phyloP scores from a whole-genome alignment of 163 green algal genomes.

The Trebouxia gelatinosa region DNA sequence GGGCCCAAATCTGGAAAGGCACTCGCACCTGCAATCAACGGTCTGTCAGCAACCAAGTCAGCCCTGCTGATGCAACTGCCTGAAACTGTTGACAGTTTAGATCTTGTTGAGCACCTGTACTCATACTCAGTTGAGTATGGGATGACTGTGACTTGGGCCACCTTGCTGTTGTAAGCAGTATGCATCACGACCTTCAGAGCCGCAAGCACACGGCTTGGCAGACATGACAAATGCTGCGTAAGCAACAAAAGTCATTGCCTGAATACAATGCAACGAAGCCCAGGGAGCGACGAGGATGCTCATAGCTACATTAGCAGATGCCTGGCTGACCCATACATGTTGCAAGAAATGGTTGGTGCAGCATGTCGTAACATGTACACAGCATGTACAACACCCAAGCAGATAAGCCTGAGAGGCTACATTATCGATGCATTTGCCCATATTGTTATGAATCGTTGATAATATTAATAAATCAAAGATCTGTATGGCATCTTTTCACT shows the following conservation, averaged over 20 bases:
- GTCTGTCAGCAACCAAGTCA: not conserved
- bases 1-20: constrained; percentile 5
- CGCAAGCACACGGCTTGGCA: too few species aligned
- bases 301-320: too few species aligned
- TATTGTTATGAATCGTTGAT: not conserved
- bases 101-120: too few species aligned
- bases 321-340: too few species aligned
- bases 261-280: not conserved
- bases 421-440: not conserved
- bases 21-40: constrained; percentile 17
- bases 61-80: constrained; percentile 3
- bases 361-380: not conserved
- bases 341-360: not conserved
- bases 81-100: not conserved
- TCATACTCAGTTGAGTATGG: too few species aligned
- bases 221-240: not conserved
- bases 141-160: too few species aligned
- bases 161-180: too few species aligned
- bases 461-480: not conserved
- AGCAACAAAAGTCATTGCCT: too few species aligned
- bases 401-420: not conserved
- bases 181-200: too few species aligned
- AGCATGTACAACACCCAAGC: not conserved
- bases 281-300: too few species aligned
- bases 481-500: not conserved